Evolutionary conservation across 164 flowering plant genomes (phyloP).

Genomic region (Liquidambar formosana): DNA sequence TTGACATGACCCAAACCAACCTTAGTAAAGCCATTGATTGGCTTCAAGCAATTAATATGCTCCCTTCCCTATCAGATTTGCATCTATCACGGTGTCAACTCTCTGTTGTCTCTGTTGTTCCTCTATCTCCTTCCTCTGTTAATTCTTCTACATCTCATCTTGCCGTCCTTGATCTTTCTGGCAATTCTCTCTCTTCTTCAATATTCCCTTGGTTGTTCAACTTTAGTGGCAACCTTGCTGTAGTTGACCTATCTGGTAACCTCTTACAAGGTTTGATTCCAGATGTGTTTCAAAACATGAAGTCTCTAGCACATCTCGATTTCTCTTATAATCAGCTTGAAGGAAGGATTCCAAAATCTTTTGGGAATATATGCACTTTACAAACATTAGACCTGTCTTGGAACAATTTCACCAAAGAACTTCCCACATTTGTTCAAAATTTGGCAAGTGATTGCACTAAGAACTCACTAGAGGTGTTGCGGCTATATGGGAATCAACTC

Average conservation of each 20-base stretch:
- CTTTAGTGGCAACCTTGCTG: neutral
- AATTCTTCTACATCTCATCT: conserved; percentile 5
- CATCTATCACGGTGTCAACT: conserved; percentile 5
- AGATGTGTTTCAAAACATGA: conserved; percentile 10
- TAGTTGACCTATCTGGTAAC: neutral
- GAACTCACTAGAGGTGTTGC: neutral
- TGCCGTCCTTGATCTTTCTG: neutral
- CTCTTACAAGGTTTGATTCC: conserved; percentile 14
- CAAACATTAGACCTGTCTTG: neutral
- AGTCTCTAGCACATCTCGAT: conserved; percentile 13
- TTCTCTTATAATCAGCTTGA: conserved; percentile 10
- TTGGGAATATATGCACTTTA: conserved; percentile 16
- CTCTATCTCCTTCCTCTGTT: neutral
- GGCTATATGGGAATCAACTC: conserved; percentile 5
- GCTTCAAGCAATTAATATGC: conserved; percentile 11
- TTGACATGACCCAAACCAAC: conserved; percentile 1
- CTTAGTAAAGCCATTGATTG: conserved; percentile 5
- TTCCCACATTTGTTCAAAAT: neutral
- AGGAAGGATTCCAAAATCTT: conserved; percentile 15
- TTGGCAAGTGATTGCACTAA: neutral
- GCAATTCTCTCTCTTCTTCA: neutral
- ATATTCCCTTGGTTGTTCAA: no score
- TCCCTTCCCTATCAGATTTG: conserved; percentile 14
- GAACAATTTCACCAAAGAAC: conserved; percentile 3
- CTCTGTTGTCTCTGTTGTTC: neutral